Conservation (phyloP, 2,329 filamentous ascomycete genomes). For the Malbranchea cinnamomea region DNA sequence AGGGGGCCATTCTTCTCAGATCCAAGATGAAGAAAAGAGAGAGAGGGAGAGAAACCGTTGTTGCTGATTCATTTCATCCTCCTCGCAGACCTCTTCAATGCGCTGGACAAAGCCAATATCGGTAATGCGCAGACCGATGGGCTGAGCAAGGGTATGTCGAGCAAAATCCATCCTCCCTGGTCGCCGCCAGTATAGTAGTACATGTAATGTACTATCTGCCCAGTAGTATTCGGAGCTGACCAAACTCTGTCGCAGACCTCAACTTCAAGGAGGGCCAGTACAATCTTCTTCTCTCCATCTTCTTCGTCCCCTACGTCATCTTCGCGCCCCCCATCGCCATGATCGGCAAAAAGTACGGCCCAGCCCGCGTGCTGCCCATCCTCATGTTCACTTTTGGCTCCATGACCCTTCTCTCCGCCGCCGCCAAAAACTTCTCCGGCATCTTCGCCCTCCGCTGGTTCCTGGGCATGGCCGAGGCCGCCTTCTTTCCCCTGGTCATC, state of each 20-base stretch:
- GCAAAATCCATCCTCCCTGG: background rate
- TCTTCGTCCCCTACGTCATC: constrained; percentile 61
- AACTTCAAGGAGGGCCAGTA: constrained; percentile 49
- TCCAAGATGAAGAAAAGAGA: too few species aligned
- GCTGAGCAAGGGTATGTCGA: constrained; percentile 24
- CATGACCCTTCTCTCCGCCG: constrained; percentile 45
- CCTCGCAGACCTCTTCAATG: constrained; percentile 37
- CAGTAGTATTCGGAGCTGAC: background rate
- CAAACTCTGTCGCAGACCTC: constrained; percentile 31
- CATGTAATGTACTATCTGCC: too few species aligned
- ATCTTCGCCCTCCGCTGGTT: constrained; percentile 56
- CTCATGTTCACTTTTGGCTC: constrained; percentile 56
- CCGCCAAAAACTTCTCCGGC: constrained; percentile 45
- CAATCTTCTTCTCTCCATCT: constrained; percentile 54
- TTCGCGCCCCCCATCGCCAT: constrained; percentile 52
- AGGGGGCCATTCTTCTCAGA: too few species aligned
- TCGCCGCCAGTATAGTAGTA: background rate
- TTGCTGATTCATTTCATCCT: background rate
- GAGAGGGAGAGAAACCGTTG: too few species aligned
- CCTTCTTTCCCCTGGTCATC: constrained; percentile 55
- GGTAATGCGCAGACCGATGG: constrained; percentile 45
- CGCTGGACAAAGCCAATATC: constrained; percentile 35
- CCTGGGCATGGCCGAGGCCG: constrained; percentile 51
- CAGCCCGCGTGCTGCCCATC: constrained; percentile 46
- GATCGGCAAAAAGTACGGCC: constrained; percentile 53